Evolutionary conservation across 73 alveolate genomes (phyloP).

Genomic region (Tetrahymena thermophila): DNA sequence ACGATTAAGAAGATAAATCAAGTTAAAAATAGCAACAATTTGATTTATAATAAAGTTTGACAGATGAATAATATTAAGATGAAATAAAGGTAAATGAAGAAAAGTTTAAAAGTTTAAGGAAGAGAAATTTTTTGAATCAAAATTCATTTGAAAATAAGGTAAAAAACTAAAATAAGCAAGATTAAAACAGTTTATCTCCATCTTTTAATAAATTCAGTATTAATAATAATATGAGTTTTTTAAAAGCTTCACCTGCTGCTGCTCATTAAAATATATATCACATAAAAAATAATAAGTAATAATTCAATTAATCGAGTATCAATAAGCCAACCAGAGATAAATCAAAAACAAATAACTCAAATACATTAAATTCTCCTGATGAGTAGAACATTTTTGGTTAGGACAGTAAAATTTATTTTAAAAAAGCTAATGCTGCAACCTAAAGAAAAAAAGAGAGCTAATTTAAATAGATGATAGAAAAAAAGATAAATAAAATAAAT

Average conservation of each 20-base stretch:
- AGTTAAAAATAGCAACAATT: not conserved
- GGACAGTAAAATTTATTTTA: not conserved
- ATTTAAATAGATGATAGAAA: not conserved
- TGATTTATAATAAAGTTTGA: too few relatives aligned
- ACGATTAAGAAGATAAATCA: not conserved
- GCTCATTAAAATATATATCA: not conserved
- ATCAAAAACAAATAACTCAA: not conserved
- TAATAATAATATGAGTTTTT: too few relatives aligned
- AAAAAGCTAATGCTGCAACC: not conserved
- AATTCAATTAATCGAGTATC: too few relatives aligned
- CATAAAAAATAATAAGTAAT: too few relatives aligned
- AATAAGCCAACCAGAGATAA: not conserved
- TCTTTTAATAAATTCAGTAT: too few relatives aligned
- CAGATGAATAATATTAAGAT: too few relatives aligned
- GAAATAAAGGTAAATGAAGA: not conserved
- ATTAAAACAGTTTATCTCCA: not conserved
- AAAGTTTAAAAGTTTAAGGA: not conserved
- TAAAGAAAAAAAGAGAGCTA: not conserved
- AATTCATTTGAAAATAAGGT: not conserved
- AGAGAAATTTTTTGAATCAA: not conserved
- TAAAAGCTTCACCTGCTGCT: too few relatives aligned
- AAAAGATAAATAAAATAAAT: not conserved
- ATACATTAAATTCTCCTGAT: not conserved
- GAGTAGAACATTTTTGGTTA: not conserved
- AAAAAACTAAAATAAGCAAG: not conserved